Conservation (phyloP, 2,329 filamentous ascomycete species). For the Aspergillus versicolor region DNA sequence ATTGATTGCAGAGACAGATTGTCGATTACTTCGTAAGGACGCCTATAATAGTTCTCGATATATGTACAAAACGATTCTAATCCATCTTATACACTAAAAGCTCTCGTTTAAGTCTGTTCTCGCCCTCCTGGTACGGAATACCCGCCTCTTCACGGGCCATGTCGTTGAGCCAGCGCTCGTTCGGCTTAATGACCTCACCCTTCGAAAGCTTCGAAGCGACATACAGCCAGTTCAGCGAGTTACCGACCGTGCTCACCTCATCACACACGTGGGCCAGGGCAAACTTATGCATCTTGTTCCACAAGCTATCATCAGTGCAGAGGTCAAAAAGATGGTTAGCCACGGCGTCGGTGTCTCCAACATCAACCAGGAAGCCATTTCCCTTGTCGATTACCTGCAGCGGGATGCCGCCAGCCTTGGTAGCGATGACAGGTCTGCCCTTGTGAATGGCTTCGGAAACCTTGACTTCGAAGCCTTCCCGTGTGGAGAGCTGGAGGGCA, state of each 20-base stretch:
- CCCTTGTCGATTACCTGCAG: slow-evolving; percentile 71
- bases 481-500: slow-evolving; percentile 74
- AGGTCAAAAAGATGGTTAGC: slow-evolving; percentile 66
- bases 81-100: slow-evolving; percentile 23
- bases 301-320: slow-evolving; percentile 64
- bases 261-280: slow-evolving; percentile 70
- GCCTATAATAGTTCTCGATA: too few species aligned
- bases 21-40: too few species aligned
- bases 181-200: slow-evolving; percentile 56
- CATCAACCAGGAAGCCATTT: slow-evolving; percentile 71
- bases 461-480: slow-evolving; percentile 84
- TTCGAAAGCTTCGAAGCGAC: slow-evolving; percentile 67
- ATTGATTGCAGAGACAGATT: not conserved
- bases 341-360: slow-evolving; percentile 68
- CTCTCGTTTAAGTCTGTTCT: slow-evolving; percentile 56
- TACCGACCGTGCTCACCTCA: slow-evolving; percentile 78
- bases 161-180: slow-evolving; percentile 70
- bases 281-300: slow-evolving; percentile 64
- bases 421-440: slow-evolving; percentile 74
- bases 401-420: slow-evolving; percentile 74
- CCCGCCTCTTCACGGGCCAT: slow-evolving; percentile 67
- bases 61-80: slow-evolving; percentile 4
- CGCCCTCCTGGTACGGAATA: slow-evolving; percentile 56
- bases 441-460: slow-evolving; percentile 81
- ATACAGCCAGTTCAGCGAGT: slow-evolving; percentile 74